Conservation (phyloP, 1,284 basidiomycete genomes). For the Cryptococcus hybrid region DNA sequence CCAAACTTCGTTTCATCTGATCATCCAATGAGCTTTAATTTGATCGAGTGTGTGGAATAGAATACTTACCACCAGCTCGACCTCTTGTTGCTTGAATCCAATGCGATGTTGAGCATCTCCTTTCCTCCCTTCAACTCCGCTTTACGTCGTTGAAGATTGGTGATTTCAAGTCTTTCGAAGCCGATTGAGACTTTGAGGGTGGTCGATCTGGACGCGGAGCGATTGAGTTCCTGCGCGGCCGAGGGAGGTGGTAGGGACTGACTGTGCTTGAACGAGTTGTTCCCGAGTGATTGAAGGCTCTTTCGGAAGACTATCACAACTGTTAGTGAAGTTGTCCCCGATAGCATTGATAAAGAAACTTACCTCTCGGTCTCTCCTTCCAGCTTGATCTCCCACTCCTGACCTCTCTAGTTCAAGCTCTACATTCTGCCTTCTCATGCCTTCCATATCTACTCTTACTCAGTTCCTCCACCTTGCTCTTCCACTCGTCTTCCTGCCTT, state of each 20-base stretch:
- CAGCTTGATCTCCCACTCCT: neutral
- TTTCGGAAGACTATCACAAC: constrained; percentile 1
- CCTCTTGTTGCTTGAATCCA: constrained; percentile 88
- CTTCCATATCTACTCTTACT: constrained; percentile 15
- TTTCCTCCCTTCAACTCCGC: constrained; percentile 68
- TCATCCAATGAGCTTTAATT: constrained; percentile 1
- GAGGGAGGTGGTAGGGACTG: neutral
- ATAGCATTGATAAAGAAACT: too few species aligned
- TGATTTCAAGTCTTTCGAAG: constrained; percentile 74
- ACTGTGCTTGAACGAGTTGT: constrained; percentile 5
- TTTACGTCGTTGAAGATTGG: constrained; percentile 67
- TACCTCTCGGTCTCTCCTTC: constrained; percentile 49
- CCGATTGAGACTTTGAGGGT: constrained; percentile 59
- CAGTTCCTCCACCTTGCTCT: constrained; percentile 10
- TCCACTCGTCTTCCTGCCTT: constrained; percentile 13
- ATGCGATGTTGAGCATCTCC: constrained; percentile 76
- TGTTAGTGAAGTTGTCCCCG: neutral
- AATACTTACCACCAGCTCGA: constrained; percentile 58
- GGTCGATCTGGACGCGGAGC: too few species aligned
- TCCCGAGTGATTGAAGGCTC: constrained; percentile 4
- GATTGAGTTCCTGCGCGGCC: constrained; percentile 25
- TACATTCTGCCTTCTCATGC: neutral
- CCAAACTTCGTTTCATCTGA: constrained; percentile 68
- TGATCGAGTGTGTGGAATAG: neutral
- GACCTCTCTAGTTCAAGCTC: constrained; percentile 7